Percentiles rank a stretch among this genome's conserved stretches.
Conservation (phyloP, 352 stramenopile species). For the Phytophthora pisi region DNA sequence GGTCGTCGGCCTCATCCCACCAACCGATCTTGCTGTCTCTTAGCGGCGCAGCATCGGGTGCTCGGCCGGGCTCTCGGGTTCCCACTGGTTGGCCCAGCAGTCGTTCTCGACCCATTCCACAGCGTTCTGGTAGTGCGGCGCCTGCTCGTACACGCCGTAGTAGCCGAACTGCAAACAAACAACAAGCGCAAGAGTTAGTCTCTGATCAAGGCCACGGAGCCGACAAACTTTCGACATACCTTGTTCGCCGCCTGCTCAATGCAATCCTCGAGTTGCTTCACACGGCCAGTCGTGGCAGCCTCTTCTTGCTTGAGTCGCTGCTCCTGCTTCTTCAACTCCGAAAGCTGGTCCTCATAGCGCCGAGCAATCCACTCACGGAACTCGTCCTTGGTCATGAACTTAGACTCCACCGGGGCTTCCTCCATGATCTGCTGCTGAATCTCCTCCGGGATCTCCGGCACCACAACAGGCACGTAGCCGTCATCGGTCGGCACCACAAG, state of each 20-base stretch:
- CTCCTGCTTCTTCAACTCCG: slow-evolving; percentile 19
- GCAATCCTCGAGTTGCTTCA: slow-evolving; percentile 47
- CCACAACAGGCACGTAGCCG: not conserved
- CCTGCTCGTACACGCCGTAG: slow-evolving; percentile 60
- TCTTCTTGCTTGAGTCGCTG: slow-evolving; percentile 29
- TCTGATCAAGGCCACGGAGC: not conserved
- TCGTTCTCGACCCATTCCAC: slow-evolving; percentile 52
- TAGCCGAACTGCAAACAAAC: slow-evolving; percentile 46
- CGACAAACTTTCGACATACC: slow-evolving; percentile 23
- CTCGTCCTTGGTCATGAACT: slow-evolving; percentile 52
- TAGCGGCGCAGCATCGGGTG: slow-evolving; percentile 21
- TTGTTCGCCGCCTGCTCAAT: slow-evolving; percentile 55
- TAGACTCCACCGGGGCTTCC: not conserved
- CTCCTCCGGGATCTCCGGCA: not conserved
- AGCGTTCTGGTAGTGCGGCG: slow-evolving; percentile 49
- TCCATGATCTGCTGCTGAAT: not conserved
- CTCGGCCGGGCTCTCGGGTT: slow-evolving; percentile 8
- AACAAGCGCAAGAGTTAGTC: slow-evolving; percentile 5
- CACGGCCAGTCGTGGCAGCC: slow-evolving; percentile 21
- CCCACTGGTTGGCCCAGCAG: slow-evolving; percentile 33
- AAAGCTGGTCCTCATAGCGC: slow-evolving; percentile 33
- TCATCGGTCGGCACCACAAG: not conserved
- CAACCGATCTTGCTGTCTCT: slow-evolving; percentile 1
- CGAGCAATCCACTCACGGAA: slow-evolving; percentile 40
- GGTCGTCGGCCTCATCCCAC: not conserved